Conservation (phyloP, 2,329 filamentous ascomycete species). For the Talaromyces rugulosus region DNA sequence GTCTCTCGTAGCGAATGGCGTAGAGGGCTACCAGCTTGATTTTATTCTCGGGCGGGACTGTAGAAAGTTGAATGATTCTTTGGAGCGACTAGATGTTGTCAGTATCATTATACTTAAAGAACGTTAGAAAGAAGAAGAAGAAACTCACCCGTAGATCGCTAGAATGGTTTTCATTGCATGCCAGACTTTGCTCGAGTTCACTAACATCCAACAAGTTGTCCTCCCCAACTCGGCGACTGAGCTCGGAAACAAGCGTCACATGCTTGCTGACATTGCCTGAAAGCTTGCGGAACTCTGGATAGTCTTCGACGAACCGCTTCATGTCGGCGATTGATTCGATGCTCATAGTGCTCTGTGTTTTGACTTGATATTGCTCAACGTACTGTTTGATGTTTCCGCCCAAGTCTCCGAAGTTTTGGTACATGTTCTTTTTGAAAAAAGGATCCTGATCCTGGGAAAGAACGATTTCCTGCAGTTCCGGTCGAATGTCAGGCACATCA, state of each 20-base stretch:
- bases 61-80: slow-evolving; percentile 73
- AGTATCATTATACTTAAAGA: slow-evolving; percentile 8
- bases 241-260: slow-evolving; percentile 88
- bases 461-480: slow-evolving; percentile 89
- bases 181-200: slow-evolving; percentile 92
- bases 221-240: slow-evolving; percentile 80
- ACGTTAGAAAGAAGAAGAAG: not conserved
- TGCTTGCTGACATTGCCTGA: slow-evolving; percentile 99
- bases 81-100: slow-evolving; percentile 64
- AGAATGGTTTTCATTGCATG: slow-evolving; percentile 93
- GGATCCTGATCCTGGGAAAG: slow-evolving; percentile 95
- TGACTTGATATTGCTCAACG: slow-evolving; percentile 95
- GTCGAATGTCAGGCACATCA: slow-evolving; percentile 75
- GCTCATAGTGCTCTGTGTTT: slow-evolving; percentile 93
- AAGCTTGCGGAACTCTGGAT: slow-evolving; percentile 93
- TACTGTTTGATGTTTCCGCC: slow-evolving; percentile 98
- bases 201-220: slow-evolving; percentile 92
- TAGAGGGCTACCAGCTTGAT: slow-evolving; percentile 90
- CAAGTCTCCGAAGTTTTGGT: slow-evolving; percentile 91
- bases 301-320: slow-evolving; percentile 99
- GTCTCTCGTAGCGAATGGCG: slow-evolving; percentile 83
- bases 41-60: slow-evolving; percentile 76
- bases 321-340: slow-evolving; percentile 97
- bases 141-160: slow-evolving; percentile 75
- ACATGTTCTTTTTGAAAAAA: slow-evolving; percentile 99